These are phyloP conservation scores for Torulaspora maleeae DNA, from an alignment of 805 yeast species.

Conservation along the genomic window DNA sequence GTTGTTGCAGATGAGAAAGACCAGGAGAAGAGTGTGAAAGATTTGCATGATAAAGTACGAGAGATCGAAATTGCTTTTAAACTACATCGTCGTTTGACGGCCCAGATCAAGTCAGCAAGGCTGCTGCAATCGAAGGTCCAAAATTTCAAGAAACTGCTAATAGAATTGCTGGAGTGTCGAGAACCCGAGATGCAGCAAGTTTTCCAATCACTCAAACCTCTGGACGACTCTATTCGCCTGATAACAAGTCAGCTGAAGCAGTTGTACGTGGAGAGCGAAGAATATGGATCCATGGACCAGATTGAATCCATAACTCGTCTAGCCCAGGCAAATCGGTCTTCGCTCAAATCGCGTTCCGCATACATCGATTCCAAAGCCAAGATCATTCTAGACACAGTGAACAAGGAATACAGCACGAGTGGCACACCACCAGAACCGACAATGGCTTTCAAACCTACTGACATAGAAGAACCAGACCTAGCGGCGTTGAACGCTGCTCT, in stretches of 20 bases:
- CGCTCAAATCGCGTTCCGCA: slow-evolving; percentile 5
- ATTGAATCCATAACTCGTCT: slow-evolving; percentile 8
- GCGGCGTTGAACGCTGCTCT: background rate
- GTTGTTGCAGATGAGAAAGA: slow-evolving; percentile 18
- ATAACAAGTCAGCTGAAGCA: slow-evolving; percentile 25
- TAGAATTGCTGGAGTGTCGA: slow-evolving; percentile 12
- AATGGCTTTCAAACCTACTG: background rate
- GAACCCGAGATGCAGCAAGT: slow-evolving; percentile 14
- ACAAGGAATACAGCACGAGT: background rate
- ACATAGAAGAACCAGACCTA: slow-evolving; percentile 6
- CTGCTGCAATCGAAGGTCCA: slow-evolving; percentile 23
- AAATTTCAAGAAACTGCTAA: slow-evolving; percentile 18
- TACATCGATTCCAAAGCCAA: slow-evolving; percentile 11
- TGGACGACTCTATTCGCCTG: slow-evolving; percentile 29
- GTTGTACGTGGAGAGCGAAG: slow-evolving; percentile 27
- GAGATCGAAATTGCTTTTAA: slow-evolving; percentile 22
- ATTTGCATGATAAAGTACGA: slow-evolving; percentile 20
- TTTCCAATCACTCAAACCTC: slow-evolving; percentile 24
- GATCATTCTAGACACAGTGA: slow-evolving; percentile 3
- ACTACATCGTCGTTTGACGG: slow-evolving; percentile 17
- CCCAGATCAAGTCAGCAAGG: slow-evolving; percentile 18
- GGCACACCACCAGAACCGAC: background rate
- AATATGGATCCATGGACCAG: slow-evolving; percentile 25
- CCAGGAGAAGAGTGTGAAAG: slow-evolving; percentile 9
- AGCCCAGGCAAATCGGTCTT: background rate